A percentile compares a stretch with the other conserved stretches of the same genome.
phyloP scores from a whole-genome alignment of 208 protist species.

The Leishmania turanica region DNA sequence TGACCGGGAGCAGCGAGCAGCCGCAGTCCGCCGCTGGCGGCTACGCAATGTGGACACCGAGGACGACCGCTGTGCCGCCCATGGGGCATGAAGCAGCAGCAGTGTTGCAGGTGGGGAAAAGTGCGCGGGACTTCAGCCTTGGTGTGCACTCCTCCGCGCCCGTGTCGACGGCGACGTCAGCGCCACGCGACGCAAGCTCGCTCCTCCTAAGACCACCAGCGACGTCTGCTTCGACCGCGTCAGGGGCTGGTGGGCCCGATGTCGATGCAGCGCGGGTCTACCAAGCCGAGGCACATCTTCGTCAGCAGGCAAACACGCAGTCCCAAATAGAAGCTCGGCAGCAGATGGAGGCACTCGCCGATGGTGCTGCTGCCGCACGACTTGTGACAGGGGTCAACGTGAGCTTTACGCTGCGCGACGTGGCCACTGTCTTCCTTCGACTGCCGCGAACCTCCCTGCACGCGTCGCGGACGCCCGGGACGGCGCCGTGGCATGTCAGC shows the following conservation, averaged over 20 bases:
- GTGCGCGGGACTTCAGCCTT: slow-evolving; percentile 7
- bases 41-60: background rate
- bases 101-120: background rate
- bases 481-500: background rate
- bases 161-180: background rate
- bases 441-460: slow-evolving; percentile 34
- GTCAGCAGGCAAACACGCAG: slow-evolving; percentile 6
- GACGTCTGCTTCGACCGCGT: background rate
- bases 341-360: slow-evolving; percentile 28
- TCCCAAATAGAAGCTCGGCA: slow-evolving; percentile 10
- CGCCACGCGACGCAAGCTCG: background rate
- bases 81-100: background rate
- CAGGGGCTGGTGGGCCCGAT: background rate
- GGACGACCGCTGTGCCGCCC: background rate
- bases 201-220: background rate
- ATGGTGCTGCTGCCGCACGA: slow-evolving; percentile 9
- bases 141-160: background rate
- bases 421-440: slow-evolving; percentile 55
- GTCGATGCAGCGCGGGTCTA: background rate
- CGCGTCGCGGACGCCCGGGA: background rate
- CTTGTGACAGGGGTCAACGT: slow-evolving; percentile 59
- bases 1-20: background rate
- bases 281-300: slow-evolving; percentile 15
- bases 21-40: background rate
- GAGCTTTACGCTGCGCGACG: slow-evolving; percentile 67